Evolutionary conservation across 441 rosid species (phyloP), one percentile per base, ranked within the genome.

Genomic region (Mallotus repandus): DNA sequence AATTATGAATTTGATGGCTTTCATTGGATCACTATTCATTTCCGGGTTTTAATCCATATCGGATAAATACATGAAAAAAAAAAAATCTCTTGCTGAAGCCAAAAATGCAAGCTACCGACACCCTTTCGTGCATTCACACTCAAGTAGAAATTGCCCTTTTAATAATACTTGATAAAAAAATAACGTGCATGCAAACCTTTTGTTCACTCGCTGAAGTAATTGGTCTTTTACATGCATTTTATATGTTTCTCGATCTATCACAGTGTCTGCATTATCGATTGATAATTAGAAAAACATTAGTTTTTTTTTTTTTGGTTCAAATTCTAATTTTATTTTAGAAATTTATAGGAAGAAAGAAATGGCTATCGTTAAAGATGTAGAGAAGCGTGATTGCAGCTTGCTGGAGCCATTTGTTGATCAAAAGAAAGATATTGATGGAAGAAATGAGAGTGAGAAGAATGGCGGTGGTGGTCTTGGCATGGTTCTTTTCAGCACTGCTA

Each of bases 401-500:
- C 13, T 74, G 14, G 82, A 84, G 67, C 88, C 90, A 69, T 84
- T 88, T 63, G 56, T 88, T 21, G 52, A 16, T 61, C 74, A 68
- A 69, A 69, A 81, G 53, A 68, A 79, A 35, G 57, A 25, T 60
- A 59, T 73, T 8, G 72, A 72, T 72, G 79, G 68, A 56, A 76
- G 72, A 64, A 65, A 70, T 41, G 29, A 8, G 38, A 50, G n/a
- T 74, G 75, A 64, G 38, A 62, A 71, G 10, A 56, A 54, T 35
- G 29, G n/a, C 13, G 84, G 76, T 4, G 84, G 76, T 4, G 54
- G 48, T 7, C 73, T 83, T 54, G 69, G 83, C 73, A 85, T 86
- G 92, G 91, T 88, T 83, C 70, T 68, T 65, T 69, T 89, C 57
- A 81, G 91, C 80, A 86, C 91, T 9, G 83, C 77, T 58, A 70